These are phyloP conservation scores for Bocquillonia castaneifolia DNA, from an alignment of 441 rosid genomes.

Conservation along the genomic window DNA sequence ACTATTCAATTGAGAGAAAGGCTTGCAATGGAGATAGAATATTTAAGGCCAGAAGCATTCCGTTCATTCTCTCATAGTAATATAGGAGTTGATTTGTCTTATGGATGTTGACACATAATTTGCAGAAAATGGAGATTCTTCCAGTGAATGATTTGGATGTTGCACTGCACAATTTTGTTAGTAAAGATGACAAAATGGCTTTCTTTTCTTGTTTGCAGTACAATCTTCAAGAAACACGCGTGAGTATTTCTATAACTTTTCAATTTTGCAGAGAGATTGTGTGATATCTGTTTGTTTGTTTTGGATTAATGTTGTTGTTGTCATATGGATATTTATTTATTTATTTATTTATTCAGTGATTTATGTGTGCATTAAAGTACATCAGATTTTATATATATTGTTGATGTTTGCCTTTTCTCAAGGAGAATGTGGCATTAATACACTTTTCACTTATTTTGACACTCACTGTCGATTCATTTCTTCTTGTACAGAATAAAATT, in stretches of 20 bases:
- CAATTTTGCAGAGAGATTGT: slow-evolving; percentile 7
- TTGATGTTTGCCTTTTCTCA: neutral
- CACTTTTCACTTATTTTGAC: slow-evolving; percentile 6
- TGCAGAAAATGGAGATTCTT: slow-evolving; percentile 98
- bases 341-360: neutral
- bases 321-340: neutral
- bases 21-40: slow-evolving; percentile 3
- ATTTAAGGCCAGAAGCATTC: slow-evolving; percentile 7
- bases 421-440: neutral
- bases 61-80: neutral
- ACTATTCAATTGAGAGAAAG: slow-evolving; percentile 8
- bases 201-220: slow-evolving; percentile 78
- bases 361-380: neutral
- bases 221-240: slow-evolving; percentile 95
- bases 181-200: slow-evolving; percentile 93
- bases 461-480: slow-evolving; percentile 10
- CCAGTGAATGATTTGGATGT: slow-evolving; percentile 90
- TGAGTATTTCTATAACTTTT: slow-evolving; percentile 38
- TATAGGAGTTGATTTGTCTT: slow-evolving; percentile 15
- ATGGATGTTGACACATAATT: slow-evolving; percentile 22
- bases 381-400: neutral
- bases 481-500: slow-evolving; percentile 62
- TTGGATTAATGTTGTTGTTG: slow-evolving; percentile 4
- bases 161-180: slow-evolving; percentile 85
- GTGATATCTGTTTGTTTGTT: neutral